A percentile compares a stretch with the other conserved stretches of the same genome.
phyloP scores from a whole-genome alignment of 83 land plant genomes.

The Isoetes engelmannii region DNA sequence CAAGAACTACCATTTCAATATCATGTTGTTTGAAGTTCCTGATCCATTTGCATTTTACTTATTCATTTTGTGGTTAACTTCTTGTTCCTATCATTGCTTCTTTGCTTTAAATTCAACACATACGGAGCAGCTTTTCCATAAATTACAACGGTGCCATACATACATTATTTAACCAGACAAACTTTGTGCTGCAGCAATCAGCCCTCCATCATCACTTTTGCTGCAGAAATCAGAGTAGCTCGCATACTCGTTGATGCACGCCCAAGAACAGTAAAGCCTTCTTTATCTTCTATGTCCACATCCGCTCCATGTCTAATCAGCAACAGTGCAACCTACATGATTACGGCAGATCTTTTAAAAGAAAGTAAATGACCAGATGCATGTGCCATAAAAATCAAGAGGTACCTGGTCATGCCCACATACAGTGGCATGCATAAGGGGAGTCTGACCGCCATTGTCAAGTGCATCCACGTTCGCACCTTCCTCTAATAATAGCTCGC shows the following conservation, averaged over 20 bases:
- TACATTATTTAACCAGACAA: too few species aligned
- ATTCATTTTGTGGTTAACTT: too few species aligned
- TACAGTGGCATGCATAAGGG: conserved; percentile 90
- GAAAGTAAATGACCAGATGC: neutral
- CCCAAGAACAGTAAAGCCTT: conserved; percentile 97
- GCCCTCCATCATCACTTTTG: conserved; percentile 84
- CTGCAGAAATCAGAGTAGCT: conserved; percentile 66
- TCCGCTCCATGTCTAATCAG: conserved; percentile 94
- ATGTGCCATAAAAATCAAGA: neutral
- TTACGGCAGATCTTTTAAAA: neutral
- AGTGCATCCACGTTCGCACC: conserved; percentile 92
- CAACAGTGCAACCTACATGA: conserved; percentile 64
- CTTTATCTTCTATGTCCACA: conserved; percentile 85
- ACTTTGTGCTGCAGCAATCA: conserved; percentile 9
- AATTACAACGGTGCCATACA: too few species aligned
- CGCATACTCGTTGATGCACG: conserved; percentile 66
- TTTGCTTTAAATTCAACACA: too few species aligned
- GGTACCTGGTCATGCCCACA: conserved; percentile 74
- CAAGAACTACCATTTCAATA: too few species aligned
- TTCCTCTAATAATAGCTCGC: conserved; percentile 91
- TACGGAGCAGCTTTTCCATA: too few species aligned
- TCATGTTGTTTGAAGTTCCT: too few species aligned
- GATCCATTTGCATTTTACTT: too few species aligned
- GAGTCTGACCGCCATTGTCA: conserved; percentile 87
- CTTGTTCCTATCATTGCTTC: too few species aligned